Evolutionary conservation across 306 rosid genomes (phyloP), one percentile per base, ranked within the genome.

Genomic region (Argentina anserina): DNA sequence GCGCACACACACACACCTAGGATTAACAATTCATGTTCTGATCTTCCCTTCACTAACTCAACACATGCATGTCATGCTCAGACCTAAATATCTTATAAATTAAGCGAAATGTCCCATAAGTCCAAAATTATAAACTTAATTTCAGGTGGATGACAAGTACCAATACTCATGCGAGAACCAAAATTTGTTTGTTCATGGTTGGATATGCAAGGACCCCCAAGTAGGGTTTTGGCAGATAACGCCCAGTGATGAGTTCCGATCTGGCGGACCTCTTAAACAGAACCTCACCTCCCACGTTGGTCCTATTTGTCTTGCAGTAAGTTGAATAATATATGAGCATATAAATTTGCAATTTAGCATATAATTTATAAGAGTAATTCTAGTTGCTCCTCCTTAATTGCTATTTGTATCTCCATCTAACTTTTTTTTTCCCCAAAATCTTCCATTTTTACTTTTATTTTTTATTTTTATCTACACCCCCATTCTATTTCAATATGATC

Each of bases 131-230:
- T 11, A 9, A 18, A 15, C 23, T 26, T 10, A 8, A 14, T 28
- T 23, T 61, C 28, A 84, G 87, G 87, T 84, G 80, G 87, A 84
- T 66, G 87, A 84, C 65, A 84, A 84, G 55, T 84, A 84, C 45
- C 79, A 84, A 26, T 81, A 84, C 60, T 84, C 87, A 4, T 70
- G 85, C 26, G 85, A 84, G 21, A 84, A 84, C 72, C 76, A 78
- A 77, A 84, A 84, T 21, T 21, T 79, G 40, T 53, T 42, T 29
- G 83, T 84, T n/a, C 85, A 84, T 25, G 87, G 87, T 3, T 84
- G 87, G 87, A 71, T 80, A 39, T 77, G 77, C 75, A 68, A 28
- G 37, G 63, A 74, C 23, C 82, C 85, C 2, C 70, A 75, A 0
- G 49, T 81, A 7, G 87, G 87, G 6, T 84, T 84, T 49, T 81